These are phyloP conservation scores for Hypomyces perniciosus DNA, from an alignment of 2,329 filamentous ascomycete species.

Conservation along the genomic window DNA sequence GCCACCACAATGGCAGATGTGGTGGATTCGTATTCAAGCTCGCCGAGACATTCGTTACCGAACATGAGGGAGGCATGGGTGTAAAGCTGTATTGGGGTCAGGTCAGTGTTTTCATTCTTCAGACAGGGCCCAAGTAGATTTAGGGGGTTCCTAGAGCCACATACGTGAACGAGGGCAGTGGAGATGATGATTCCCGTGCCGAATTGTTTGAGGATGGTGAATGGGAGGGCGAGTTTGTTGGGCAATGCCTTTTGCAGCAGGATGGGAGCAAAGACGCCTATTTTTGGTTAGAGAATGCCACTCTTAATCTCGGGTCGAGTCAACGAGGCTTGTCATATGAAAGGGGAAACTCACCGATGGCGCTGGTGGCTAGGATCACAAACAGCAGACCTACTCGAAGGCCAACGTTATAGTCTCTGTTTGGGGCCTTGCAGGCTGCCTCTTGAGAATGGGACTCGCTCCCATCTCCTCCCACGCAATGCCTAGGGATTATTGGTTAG, in stretches of 20 bases:
- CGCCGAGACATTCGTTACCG: constrained; percentile 59
- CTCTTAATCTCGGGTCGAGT: background rate
- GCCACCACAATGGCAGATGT: constrained; percentile 68
- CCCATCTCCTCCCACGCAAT: constrained; percentile 50
- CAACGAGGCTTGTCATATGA: background rate
- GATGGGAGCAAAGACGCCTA: constrained; percentile 60
- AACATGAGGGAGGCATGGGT: constrained; percentile 72
- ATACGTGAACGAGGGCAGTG: constrained; percentile 63
- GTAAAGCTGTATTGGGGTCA: constrained; percentile 48
- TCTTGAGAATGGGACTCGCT: constrained; percentile 27
- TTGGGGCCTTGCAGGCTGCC: constrained; percentile 38
- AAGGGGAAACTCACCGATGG: constrained; percentile 42
- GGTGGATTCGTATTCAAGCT: constrained; percentile 61
- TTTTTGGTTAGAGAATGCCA: background rate
- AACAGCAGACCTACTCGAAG: constrained; percentile 68
- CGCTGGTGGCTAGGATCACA: constrained; percentile 62
- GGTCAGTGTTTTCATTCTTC: background rate
- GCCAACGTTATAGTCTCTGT: constrained; percentile 58
- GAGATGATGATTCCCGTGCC: constrained; percentile 68
- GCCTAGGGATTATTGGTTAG: constrained; percentile 27
- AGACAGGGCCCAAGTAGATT: background rate
- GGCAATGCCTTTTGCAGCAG: constrained; percentile 54
- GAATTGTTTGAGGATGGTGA: constrained; percentile 65
- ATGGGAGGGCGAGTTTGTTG: constrained; percentile 41
- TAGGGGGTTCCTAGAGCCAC: constrained; percentile 13